phyloP scores from a whole-genome alignment of 345 rosid species.

The Salix koriyanagi region DNA sequence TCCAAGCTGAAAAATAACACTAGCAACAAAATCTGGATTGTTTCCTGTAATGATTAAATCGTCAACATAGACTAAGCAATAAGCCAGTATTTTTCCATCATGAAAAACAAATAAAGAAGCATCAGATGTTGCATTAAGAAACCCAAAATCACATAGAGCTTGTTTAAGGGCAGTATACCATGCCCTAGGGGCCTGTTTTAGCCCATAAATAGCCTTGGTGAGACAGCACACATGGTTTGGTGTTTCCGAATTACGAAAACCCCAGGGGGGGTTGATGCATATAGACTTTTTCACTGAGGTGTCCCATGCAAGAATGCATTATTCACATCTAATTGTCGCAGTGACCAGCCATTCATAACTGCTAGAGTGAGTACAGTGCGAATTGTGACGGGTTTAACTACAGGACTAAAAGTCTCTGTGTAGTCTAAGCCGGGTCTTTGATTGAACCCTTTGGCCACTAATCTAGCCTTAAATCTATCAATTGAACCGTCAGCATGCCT shows the following conservation, averaged over 20 bases:
- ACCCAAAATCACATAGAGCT: not conserved
- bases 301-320: not conserved
- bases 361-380: fast-evolving
- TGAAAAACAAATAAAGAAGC: too few relatives aligned
- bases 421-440: not conserved
- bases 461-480: not conserved
- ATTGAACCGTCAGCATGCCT: fast-evolving
- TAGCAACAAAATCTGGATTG: too few relatives aligned
- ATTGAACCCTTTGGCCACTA: too few relatives aligned
- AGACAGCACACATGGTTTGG: not conserved
- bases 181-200: not conserved
- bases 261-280: fast-evolving
- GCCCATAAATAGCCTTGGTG: not conserved
- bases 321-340: not conserved
- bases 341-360: not conserved
- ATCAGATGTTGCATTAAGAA: too few relatives aligned
- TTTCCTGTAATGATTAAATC: not conserved
- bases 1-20: too few relatives aligned
- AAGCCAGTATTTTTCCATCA: too few relatives aligned
- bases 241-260: not conserved
- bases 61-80: not conserved
- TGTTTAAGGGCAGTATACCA: not conserved
- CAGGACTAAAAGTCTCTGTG: too few relatives aligned
- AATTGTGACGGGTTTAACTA: too few relatives aligned
- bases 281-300: too few relatives aligned